Base-by-base conservation (phyloP, 2,329 filamentous ascomycete genomes). In the Emergomyces orientalis region DNA sequence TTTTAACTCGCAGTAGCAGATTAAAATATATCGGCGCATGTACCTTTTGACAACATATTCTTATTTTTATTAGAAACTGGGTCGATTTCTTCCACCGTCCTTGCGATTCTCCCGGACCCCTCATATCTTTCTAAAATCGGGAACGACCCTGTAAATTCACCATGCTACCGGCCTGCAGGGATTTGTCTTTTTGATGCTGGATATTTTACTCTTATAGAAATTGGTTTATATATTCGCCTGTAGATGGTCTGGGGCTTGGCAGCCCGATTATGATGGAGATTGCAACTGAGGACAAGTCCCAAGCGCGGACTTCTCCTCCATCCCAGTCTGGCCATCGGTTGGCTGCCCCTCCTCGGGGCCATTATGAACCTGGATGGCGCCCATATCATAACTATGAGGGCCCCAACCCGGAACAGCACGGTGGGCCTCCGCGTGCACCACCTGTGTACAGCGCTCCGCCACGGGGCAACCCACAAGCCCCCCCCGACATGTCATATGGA, bases 401-500 rank as follows among this genome's bases (percentile, higher is more conserved):
- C 19, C 11, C 43, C 17, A 60, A 60, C 27, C 58, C 43, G 30
- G 58, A 45, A 32, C 60, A n/a, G n/a, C 60, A 57, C 5, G 34
- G 47, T 8, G 37, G 39, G 6, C n/a, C 54, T 51, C 27, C 62
- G 22, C 65, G 62, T 45, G 61, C 58, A 30, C 54, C 64, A 27
- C 64, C 63, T 45, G 51, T 59, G n/a, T 63, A 62, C 22, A 61
- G 63, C 13, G 32, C 14, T 9, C 30, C 58, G 17, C 27, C 30
- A 25, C 41, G 27, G 17, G 30, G 32, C 22, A 25, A 19, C 56
- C 39, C 56, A 25, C 64, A 22, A 75, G 73, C 71, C 8, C 71
- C 72, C 2, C 68, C 67, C 3, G 73, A 75, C 43, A 70, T 69
- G 30, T 71, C 71, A 9, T 77, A 74, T 63, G 67, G 63, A 25